Percentiles rank a stretch among this genome's conserved stretches.
Evolutionary conservation across 2,329 filamentous ascomycete species (phyloP).

Genomic region (Calonectria fujianensis): DNA sequence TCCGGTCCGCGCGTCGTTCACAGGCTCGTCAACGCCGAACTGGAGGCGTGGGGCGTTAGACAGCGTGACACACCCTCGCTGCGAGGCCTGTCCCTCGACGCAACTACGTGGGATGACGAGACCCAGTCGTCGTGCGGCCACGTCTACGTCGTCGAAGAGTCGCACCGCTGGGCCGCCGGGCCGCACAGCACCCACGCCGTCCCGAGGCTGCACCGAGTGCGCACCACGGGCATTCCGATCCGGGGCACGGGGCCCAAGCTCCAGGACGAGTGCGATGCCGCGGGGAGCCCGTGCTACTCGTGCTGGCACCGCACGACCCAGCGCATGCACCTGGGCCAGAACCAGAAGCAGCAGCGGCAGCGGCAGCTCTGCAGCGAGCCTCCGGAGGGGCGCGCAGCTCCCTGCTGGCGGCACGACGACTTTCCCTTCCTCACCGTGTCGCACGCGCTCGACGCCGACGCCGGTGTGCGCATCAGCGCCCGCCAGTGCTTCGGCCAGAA

Average conservation of each 20-base stretch:
- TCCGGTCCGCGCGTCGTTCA: conserved; percentile 56
- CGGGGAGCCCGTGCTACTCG: conserved; percentile 51
- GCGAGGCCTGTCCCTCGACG: conserved; percentile 70
- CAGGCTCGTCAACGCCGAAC: conserved; percentile 68
- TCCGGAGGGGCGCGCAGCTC: conserved; percentile 43
- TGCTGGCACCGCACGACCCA: conserved; percentile 63
- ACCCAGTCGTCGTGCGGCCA: conserved; percentile 56
- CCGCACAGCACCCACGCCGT: conserved; percentile 64
- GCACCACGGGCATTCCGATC: conserved; percentile 73
- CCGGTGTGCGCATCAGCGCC: conserved; percentile 67
- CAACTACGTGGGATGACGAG: conserved; percentile 59
- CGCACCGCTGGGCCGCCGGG: conserved; percentile 70
- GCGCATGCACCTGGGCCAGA: neutral
- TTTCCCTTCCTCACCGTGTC: conserved; percentile 71
- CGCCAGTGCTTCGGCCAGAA: conserved; percentile 69
- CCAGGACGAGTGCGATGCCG: conserved; percentile 68
- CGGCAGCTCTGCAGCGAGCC: neutral
- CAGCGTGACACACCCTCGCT: conserved; percentile 72
- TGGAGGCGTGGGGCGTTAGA: conserved; percentile 71
- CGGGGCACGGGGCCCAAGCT: conserved; percentile 68
- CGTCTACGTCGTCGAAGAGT: conserved; percentile 75
- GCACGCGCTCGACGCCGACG: conserved; percentile 65
- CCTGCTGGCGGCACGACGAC: conserved; percentile 74
- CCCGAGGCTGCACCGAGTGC: conserved; percentile 67
- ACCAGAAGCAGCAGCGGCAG: neutral